Evolutionary conservation across 257 asterid species (phyloP), one percentile per base, ranked within the genome.

Genomic region (Petrea volubilis): DNA sequence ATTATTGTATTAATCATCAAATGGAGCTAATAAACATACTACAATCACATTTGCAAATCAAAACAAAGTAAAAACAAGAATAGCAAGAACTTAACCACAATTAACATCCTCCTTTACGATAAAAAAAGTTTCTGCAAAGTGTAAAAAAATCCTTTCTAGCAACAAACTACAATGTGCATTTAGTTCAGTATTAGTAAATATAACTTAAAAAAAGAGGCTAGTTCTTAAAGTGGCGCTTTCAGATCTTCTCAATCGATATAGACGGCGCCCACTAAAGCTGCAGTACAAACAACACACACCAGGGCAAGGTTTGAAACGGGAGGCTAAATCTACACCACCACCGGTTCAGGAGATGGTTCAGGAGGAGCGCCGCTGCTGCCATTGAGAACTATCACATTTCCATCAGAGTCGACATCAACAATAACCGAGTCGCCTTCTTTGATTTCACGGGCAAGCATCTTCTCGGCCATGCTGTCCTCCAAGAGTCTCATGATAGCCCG

Each of bases 391-490:
- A 81, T 75, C 68, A 84, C 90, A 1, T 88, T 86, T 13, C 94
- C 95, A 29, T 87, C 92, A 3, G 88, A 77, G 72, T 87, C 88
- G 13, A 82, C 96, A 47, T 85, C 90, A 0, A 87, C 85, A 6
- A 82, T 78, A 3, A 90, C 89, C 0, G 90, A 78, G 55, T 93
- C 96, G 0, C 95, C 96, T 63, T 87, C 92, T 74, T 87, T 88
- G 70, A 88, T 81, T 43, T 85, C 84, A 0, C 91, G 79, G 0
- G 88, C 84, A 14, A 90, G 87, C 84, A 90, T 83, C 79, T 78
- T 85, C 85, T 93, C 96, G 0, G 97, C 97, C 97, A 93, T 86
- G 78, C 85, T 81, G 40, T 93, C 97, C 80, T 90, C 95, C 79
- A 93, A 55, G 5, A 86, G 83, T 67, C 93, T 88, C 88, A 87